Evolutionary conservation across 306 rosid species (phyloP), one percentile per base, ranked within the genome.

Genomic region (Dalbergia cochinchinensis): DNA sequence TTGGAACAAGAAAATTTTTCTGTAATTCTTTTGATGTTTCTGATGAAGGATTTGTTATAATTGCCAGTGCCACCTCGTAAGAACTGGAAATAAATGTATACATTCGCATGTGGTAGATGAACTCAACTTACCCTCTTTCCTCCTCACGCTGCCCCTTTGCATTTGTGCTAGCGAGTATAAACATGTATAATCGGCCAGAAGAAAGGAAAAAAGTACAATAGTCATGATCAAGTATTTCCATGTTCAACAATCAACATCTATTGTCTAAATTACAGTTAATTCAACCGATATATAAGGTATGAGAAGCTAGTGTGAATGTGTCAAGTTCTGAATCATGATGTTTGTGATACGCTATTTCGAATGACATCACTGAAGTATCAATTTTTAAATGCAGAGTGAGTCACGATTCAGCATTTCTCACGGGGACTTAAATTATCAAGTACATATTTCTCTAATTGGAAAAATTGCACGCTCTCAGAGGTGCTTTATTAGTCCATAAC

Each of bases 61-160:
- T 70, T 70, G 18, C 53, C 55, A 59, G 3, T 26, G 31, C 31
- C 31, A 26, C 45, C 19, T 7, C 60, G 8, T 80, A n/a, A 80
- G 53, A 72, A 62, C 50, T 80, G 64, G 68, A 73, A 54, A 26
- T 65, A 16, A 41, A 73, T 42, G 79, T 54, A 73, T 31, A 37
- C 12, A 16, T 73, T 26, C 3, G 33, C 26, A 63, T 61, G 16
- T 67, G 35, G 73, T 31, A 66, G 34, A 65, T 67, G 33, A 65
- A 39, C 51, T 37, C 41, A 4, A 37, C 41, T 37, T 65, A 9
- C 44, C 48, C 42, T 7, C 20, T 44, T 44, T 67, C 16, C 34
- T 26, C 31, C 2, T 42, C 54, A 1, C 5, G 12, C 37, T 20
- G 7, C 20, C 47, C 57, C 13, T 45, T 67, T 41, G 31, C 18